Conservation (phyloP, 2,329 filamentous ascomycete species). For the Pseudogymnoascus sp. region DNA sequence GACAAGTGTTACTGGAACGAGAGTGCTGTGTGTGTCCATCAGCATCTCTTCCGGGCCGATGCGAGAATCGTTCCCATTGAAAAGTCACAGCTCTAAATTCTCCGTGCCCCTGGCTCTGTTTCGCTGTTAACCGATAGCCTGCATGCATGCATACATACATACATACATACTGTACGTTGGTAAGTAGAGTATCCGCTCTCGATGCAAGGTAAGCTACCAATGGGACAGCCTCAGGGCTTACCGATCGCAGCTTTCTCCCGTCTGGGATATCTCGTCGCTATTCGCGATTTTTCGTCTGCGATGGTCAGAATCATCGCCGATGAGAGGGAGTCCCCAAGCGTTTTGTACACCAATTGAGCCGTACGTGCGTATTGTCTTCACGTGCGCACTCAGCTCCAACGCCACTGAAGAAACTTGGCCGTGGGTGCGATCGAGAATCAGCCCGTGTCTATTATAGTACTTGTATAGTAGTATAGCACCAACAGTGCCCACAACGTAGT, state of each 20-base stretch:
- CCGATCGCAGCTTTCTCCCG: not conserved
- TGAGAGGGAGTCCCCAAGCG: not conserved
- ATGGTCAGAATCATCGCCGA: not conserved
- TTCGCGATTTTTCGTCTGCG: not conserved
- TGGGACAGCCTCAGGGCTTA: not conserved
- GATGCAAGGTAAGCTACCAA: not conserved
- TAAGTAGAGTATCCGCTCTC: not conserved
- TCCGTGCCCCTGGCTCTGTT: conserved; percentile 6
- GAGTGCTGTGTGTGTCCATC: not conserved
- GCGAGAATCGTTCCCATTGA: conserved; percentile 4
- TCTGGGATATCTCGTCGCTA: not conserved
- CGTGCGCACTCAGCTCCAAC: not conserved
- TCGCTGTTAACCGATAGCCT: not conserved
- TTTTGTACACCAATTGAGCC: not conserved
- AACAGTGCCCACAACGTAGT: not conserved
- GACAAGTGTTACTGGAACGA: not conserved
- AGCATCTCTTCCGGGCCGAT: conserved; percentile 7
- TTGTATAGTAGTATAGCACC: not conserved
- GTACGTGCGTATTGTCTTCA: not conserved
- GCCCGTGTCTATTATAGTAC: not conserved
- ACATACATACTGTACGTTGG: not conserved
- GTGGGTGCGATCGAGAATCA: not conserved
- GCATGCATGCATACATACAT: not conserved
- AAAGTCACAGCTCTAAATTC: conserved; percentile 4
- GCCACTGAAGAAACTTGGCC: conserved; percentile 7